A percentile compares a stretch with the other conserved stretches of the same genome.
Conservation (phyloP, 805 yeast species). For the Pichia scutulata region DNA sequence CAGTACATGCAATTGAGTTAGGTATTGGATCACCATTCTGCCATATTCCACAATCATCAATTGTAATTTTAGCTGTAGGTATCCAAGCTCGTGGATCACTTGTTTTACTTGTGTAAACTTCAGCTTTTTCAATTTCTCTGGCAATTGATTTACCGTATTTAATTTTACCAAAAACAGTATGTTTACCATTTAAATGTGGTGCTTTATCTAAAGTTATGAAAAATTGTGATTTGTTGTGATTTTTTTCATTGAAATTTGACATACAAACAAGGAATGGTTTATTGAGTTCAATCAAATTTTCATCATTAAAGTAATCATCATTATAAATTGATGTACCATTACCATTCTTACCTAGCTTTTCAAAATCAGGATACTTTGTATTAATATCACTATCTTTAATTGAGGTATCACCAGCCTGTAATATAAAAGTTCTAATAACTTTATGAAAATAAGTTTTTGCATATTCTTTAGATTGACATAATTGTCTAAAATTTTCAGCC, state of each 20-base stretch:
- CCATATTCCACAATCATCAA: slow-evolving; percentile 62
- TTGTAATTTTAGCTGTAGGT: slow-evolving; percentile 39
- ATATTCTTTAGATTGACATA: slow-evolving; percentile 37
- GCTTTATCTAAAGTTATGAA: slow-evolving; percentile 63
- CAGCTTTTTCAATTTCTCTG: slow-evolving; percentile 51
- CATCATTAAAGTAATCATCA: slow-evolving; percentile 41
- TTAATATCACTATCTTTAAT: slow-evolving; percentile 11
- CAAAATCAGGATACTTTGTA: slow-evolving; percentile 29
- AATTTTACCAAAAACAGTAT: slow-evolving; percentile 71
- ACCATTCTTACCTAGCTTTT: slow-evolving; percentile 36
- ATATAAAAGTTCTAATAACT: slow-evolving; percentile 58
- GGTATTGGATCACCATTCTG: slow-evolving; percentile 44
- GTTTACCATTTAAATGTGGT: slow-evolving; percentile 70
- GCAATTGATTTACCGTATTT: slow-evolving; percentile 60
- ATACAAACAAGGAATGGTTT: slow-evolving; percentile 48
- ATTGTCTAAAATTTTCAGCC: slow-evolving; percentile 38
- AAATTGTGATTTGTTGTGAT: slow-evolving; percentile 58
- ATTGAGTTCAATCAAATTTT: slow-evolving; percentile 42
- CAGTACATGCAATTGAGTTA: slow-evolving; percentile 53
- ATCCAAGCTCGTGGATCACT: slow-evolving; percentile 17
- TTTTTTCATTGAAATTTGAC: slow-evolving; percentile 48
- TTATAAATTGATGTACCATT: not conserved
- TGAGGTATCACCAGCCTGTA: slow-evolving; percentile 59
- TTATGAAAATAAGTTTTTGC: slow-evolving; percentile 49
- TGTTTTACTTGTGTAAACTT: slow-evolving; percentile 33